phyloP scores from a whole-genome alignment of 768 basidiomycete genomes.

The Porphyrellus cyaneotinctus region DNA sequence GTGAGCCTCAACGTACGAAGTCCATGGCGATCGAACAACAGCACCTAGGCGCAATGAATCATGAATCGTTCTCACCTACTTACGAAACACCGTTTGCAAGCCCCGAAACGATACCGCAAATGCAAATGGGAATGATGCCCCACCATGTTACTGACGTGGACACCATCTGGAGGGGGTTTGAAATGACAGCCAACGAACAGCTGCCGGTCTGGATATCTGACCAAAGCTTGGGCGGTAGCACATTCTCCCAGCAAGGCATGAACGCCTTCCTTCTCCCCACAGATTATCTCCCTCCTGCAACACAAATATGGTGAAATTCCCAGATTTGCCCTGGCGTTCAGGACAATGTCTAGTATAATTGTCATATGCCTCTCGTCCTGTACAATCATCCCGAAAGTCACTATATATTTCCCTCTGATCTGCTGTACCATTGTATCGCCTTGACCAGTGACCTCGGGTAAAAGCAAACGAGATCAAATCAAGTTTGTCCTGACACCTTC shows the following conservation, averaged over 20 bases:
- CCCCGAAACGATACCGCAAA: constrained; percentile 31
- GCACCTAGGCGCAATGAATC: constrained; percentile 33
- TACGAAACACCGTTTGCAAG: constrained; percentile 45
- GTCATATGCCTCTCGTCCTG: constrained; percentile 21
- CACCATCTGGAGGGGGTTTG: constrained; percentile 73
- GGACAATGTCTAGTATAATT: constrained; percentile 14
- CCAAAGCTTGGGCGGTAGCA: constrained; percentile 70
- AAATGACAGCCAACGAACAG: constrained; percentile 67
- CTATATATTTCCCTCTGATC: constrained; percentile 14
- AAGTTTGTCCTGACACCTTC: neutral
- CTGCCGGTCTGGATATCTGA: constrained; percentile 86
- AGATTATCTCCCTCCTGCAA: constrained; percentile 66
- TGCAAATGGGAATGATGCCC: constrained; percentile 28
- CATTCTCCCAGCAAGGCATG: constrained; percentile 78
- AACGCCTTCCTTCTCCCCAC: constrained; percentile 78
- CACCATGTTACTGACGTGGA: constrained; percentile 42
- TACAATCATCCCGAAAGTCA: constrained; percentile 19
- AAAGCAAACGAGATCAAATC: constrained; percentile 4
- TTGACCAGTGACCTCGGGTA: neutral
- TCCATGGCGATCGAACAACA: constrained; percentile 46
- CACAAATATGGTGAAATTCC: constrained; percentile 66
- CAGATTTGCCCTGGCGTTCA: neutral
- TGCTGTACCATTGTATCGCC: constrained; percentile 8
- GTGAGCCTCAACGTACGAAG: constrained; percentile 50
- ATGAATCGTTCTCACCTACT: constrained; percentile 54